Base-by-base conservation (phyloP, 1,139 yeast species). In the Hyphopichia wangnamkhiaoensis region DNA sequence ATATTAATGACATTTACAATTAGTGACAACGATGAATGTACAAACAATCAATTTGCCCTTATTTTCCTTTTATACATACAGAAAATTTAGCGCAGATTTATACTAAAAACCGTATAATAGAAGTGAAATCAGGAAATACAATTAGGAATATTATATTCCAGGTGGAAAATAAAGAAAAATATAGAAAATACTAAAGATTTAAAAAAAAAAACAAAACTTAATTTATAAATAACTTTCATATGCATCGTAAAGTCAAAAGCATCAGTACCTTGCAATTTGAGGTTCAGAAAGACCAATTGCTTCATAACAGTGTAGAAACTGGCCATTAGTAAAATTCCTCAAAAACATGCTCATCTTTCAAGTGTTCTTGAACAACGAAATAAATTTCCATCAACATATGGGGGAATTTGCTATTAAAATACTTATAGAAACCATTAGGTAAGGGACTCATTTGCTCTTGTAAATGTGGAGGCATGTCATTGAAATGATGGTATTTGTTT, bases 401-500 rank as follows among this genome's bases (percentile, higher is more conserved):
- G 1, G 99, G 98, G 56, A 91, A 93, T 54, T 80, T 76, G 25
- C 63, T 58, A 35, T 80, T 79, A 62, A 89, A 93, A 58, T 86
- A 93, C 35, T 68, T 63, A 61, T 89, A 84, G 58, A 87, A 93
- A 1, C 95, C 96, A 40, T 79, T 80, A 0, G 98, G 97, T 24
- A 88, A 65, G 0, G 94, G 85, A 17, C 88, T 84, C 81, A 93
- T 85, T 41, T 78, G 47, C 52, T 60, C 23, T 68, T 77, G 63
- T 39, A 91, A 66, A 16, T 67, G 73, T 5, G 67, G 71, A 1
- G 97, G 96, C 61, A 91, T 67, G 56, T 94, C 98, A 61, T 89
- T 89, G 60, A 78, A 93, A 61, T 93, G 99, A 59, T 89, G 96
- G 57, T 86, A 82, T 59, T 93, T 93, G 67, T 93, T 93, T 50